Conservation (phyloP, 208 protist species). For the Wallacemonas sp. region DNA sequence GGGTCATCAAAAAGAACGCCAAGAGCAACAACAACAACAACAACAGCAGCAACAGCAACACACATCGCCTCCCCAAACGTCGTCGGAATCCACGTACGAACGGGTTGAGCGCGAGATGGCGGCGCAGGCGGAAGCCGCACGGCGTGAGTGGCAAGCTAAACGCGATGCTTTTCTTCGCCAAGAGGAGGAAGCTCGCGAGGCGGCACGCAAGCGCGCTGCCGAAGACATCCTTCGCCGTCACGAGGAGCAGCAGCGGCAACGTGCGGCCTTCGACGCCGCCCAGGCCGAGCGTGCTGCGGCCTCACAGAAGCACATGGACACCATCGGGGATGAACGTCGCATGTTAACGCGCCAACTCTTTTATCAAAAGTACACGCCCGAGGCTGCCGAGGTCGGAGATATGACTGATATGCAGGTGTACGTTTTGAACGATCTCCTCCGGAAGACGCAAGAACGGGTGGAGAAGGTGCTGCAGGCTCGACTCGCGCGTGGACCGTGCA, state of each 20-base stretch:
- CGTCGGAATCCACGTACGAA: slow-evolving; percentile 7
- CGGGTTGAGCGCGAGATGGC: slow-evolving; percentile 26
- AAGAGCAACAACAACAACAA: slow-evolving; percentile 17
- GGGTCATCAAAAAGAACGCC: not conserved
- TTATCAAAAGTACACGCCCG: slow-evolving; percentile 52
- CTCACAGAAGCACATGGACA: slow-evolving; percentile 25
- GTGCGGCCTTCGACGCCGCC: not conserved
- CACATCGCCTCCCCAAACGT: not conserved
- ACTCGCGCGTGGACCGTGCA: slow-evolving; percentile 43
- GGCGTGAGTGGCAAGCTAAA: slow-evolving; percentile 15
- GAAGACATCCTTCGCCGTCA: slow-evolving; percentile 23
- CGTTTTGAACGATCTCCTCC: slow-evolving; percentile 38
- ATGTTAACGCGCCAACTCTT: slow-evolving; percentile 47
- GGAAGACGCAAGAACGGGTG: slow-evolving; percentile 33
- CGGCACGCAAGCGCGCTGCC: slow-evolving; percentile 12
- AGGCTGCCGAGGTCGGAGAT: slow-evolving; percentile 58
- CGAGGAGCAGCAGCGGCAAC: slow-evolving; percentile 10
- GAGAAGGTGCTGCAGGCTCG: slow-evolving; percentile 40
- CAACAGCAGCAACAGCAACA: not conserved
- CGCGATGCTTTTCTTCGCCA: slow-evolving; percentile 17
- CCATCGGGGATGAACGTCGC: slow-evolving; percentile 46
- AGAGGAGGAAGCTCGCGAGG: slow-evolving; percentile 16
- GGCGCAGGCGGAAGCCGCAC: slow-evolving; percentile 13
- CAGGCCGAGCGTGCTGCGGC: slow-evolving; percentile 2
- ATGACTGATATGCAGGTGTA: slow-evolving; percentile 83